Base-by-base conservation (phyloP, 805 yeast genomes). In the Lipomyces orientalis region DNA sequence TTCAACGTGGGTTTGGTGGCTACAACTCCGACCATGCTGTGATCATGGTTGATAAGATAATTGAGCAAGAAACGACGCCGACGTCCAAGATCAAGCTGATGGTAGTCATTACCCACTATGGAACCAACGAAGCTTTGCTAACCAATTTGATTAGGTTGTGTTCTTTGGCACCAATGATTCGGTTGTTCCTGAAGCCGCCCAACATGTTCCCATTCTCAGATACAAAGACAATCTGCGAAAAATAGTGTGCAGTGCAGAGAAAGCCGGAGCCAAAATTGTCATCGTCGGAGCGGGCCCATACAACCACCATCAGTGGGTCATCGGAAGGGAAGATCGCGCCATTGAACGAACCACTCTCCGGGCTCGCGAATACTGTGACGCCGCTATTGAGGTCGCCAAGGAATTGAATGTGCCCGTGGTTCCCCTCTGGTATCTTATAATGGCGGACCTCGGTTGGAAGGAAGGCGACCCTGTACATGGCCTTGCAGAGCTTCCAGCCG, bases 121-220 rank as follows among this genome's bases (percentile, higher is more conserved):
- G 14, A 14, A 22, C 58, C 33, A 14, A 25, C n/a, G 7, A 16
- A n/a, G 56, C 78, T 12, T 19, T 8, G 10, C 51, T 58, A 33
- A n/a, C 12, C 35, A 12, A 37, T 61, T 39, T 61, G n/a, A 16
- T 58, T 29, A 87, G 66, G 85, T 87, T 10, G 79, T 92, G 1
- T 92, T 90, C 75, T 87, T 91, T 73, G 97, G 97, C 3, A 85
- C 97, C 14, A 93, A 93, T 75, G 98, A 93, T 76, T 82, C 89
- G 0, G 82, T 85, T 2, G 70, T 79, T 8, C 80, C 75, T 0
- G 83, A 83, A 3, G 62, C 63, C 12, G 73, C 75, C 3, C 87
- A 84, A 70, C 78, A 79, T 29, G 91, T 91, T 10, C 84, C 86
- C 0, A 22, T 88, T 2, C 83, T 77, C 0, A 79, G 83, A 65